Base-by-base conservation (phyloP, 1,284 basidiomycete genomes). In the Austroboletus olivaceoglutinosus region DNA sequence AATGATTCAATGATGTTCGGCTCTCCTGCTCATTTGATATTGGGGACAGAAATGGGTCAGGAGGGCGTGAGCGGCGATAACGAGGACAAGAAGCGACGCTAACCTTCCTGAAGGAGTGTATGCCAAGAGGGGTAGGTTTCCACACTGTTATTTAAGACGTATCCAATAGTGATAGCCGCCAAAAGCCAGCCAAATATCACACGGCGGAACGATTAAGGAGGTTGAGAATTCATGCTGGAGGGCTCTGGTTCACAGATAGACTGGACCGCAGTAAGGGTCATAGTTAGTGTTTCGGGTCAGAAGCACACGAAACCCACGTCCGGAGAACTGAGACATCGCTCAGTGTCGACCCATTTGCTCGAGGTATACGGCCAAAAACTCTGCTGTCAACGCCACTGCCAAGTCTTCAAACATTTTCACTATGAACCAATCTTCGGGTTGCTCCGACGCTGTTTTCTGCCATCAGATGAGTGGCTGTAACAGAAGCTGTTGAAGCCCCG, bases 1-100 rank as follows among this genome's bases (percentile, higher is more conserved):
- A 48, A 43, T 6, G 65, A 54, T 40, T 62, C 63, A 13, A 61
- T 68, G 61, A 64, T 64, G 67, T 52, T 69, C 21, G 65, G 67
- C 27, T 66, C 67, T 10, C 59, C 63, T 10, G 51, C 33, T 29
- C 46, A 55, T 52, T 30, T 66, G 1, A 59, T 69, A 21, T 27
- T 64, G 45, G 56, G 44, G 36, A 45, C 51, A 37, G 45, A 52
- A 19, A 22, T 42, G 41, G 52, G 19, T 41, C 12, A 22, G 5
- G n/a, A n/a, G 13, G 51, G 43, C 37, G 19, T 5, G 15, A 21
- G 13, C 21, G 38, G 22, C 39, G 50, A 41, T 16, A 29, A 38
- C 11, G 60, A 62, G 46, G 50, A 45, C 12, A 58, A 42, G 29
- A 66, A 67, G 56, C 34, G 49, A 3, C 60, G 56, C 21, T 64